A percentile compares a stretch with the other conserved stretches of the same genome.
Conservation (phyloP, 495 filamentous ascomycete genomes). For the Tuber aestivum region DNA sequence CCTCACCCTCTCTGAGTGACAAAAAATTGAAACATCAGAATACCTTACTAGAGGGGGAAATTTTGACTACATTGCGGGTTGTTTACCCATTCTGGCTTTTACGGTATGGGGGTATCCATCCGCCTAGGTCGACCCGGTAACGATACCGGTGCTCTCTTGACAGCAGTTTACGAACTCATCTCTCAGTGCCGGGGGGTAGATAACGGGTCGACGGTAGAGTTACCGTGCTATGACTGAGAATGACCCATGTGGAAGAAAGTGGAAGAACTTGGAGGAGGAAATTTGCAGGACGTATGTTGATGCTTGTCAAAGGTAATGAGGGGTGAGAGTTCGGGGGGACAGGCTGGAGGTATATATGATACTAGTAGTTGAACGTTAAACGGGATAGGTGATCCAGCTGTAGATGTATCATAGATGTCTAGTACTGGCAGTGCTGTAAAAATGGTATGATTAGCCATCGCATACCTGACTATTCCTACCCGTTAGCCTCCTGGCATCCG, state of each 20-base stretch:
- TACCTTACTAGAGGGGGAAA: too few species aligned
- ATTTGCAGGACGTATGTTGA: constrained; percentile 16
- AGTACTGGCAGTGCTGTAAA: too few species aligned
- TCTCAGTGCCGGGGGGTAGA: constrained; percentile 34
- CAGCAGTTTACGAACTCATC: constrained; percentile 32
- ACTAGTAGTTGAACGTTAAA: background rate
- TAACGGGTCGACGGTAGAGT: constrained; percentile 40
- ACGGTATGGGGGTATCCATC: constrained; percentile 59
- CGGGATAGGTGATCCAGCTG: background rate
- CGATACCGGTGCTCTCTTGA: constrained; percentile 54
- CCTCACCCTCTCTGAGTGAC: too few species aligned
- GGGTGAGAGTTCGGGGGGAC: background rate
- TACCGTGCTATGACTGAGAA: constrained; percentile 41
- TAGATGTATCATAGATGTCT: background rate
- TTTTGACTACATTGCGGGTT: too few species aligned
- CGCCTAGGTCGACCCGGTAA: constrained; percentile 60
- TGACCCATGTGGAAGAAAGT: constrained; percentile 33
- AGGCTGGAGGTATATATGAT: background rate
- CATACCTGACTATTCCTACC: too few species aligned
- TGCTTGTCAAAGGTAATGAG: background rate
- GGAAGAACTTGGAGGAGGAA: constrained; percentile 22
- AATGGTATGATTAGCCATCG: too few species aligned
- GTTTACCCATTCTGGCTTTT: too few species aligned
- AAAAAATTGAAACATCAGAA: too few species aligned
- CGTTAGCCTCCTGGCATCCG: too few species aligned